Evolutionary conservation across 176 grass and related monocot genomes (phyloP).

Genomic region (Bromus sterilis): DNA sequence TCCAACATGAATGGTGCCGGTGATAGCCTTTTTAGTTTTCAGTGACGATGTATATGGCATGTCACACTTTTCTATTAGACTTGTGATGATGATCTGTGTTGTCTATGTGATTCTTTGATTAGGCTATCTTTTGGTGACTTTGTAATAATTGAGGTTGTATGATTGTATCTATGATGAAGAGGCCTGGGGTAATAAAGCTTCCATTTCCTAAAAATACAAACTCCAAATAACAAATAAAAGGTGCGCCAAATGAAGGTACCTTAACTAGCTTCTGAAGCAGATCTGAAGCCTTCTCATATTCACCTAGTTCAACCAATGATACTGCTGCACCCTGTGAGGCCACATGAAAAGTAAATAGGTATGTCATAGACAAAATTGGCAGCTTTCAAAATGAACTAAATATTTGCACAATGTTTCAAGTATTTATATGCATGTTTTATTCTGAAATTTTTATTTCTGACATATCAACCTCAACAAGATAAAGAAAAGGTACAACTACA

Average conservation of each 20-base stretch:
- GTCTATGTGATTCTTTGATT: background rate
- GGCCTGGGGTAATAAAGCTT: background rate
- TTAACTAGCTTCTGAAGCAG: slow-evolving; percentile 77
- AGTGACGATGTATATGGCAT: no score
- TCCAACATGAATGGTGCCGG: background rate
- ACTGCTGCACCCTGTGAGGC: slow-evolving; percentile 61
- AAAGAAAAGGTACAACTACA: background rate
- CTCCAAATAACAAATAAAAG: background rate
- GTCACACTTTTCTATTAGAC: no score
- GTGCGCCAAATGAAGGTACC: slow-evolving; percentile 30
- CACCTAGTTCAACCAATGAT: slow-evolving; percentile 76
- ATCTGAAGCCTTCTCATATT: slow-evolving; percentile 71
- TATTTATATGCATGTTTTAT: slow-evolving; percentile 1
- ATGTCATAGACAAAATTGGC: background rate
- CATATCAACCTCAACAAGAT: background rate
- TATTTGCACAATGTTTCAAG: background rate
- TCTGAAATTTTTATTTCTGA: background rate
- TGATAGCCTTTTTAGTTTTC: background rate
- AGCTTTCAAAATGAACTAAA: background rate
- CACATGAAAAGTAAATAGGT: slow-evolving; percentile 19
- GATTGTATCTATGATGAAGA: background rate
- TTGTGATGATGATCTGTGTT: background rate
- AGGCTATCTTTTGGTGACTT: background rate
- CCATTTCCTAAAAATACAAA: background rate
- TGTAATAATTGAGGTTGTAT: background rate